Conservation (phyloP, 805 yeast genomes). For the Metschnikowia bowlesiae region DNA sequence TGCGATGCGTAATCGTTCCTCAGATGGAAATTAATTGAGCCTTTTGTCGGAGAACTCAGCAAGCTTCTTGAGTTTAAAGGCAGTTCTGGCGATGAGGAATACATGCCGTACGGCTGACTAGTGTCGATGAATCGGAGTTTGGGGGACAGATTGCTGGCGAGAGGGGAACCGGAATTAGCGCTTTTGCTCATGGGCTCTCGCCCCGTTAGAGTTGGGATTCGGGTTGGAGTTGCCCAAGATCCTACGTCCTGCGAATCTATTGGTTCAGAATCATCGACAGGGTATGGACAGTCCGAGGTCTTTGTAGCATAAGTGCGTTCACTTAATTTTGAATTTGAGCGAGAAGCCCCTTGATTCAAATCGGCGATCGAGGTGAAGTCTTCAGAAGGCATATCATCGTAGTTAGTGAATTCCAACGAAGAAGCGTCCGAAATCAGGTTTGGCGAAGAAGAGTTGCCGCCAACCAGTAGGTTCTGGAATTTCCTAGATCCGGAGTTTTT, state of each 20-base stretch:
- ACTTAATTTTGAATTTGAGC: not conserved
- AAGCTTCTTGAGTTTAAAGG: slow-evolving; percentile 7
- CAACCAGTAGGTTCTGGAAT: slow-evolving; percentile 17
- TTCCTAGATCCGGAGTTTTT: slow-evolving; percentile 4
- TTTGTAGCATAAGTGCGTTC: not conserved
- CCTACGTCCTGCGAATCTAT: slow-evolving; percentile 6
- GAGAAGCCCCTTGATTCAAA: not conserved
- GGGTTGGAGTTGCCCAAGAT: slow-evolving; percentile 11
- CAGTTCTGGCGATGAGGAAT: slow-evolving; percentile 17
- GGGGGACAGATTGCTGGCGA: slow-evolving; percentile 4
- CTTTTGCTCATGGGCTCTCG: slow-evolving; percentile 5
- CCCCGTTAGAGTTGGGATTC: slow-evolving; percentile 12
- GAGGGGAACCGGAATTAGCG: not conserved
- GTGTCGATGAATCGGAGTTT: slow-evolving; percentile 8
- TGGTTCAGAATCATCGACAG: slow-evolving; percentile 5
- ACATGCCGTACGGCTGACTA: not conserved
- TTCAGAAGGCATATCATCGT: not conserved
- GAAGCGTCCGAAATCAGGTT: slow-evolving; percentile 1
- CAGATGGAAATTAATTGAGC: slow-evolving; percentile 2
- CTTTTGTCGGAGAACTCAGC: slow-evolving; percentile 17
- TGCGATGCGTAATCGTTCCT: slow-evolving; percentile 12
- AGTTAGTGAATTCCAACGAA: slow-evolving; percentile 2
- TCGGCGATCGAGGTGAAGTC: not conserved
- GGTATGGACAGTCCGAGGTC: slow-evolving; percentile 6
- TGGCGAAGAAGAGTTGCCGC: slow-evolving; percentile 9